Percentiles rank a stretch among this genome's conserved stretches.
Evolutionary conservation across 768 basidiomycete species (phyloP).

Genomic region (Hygrocybe punicea): DNA sequence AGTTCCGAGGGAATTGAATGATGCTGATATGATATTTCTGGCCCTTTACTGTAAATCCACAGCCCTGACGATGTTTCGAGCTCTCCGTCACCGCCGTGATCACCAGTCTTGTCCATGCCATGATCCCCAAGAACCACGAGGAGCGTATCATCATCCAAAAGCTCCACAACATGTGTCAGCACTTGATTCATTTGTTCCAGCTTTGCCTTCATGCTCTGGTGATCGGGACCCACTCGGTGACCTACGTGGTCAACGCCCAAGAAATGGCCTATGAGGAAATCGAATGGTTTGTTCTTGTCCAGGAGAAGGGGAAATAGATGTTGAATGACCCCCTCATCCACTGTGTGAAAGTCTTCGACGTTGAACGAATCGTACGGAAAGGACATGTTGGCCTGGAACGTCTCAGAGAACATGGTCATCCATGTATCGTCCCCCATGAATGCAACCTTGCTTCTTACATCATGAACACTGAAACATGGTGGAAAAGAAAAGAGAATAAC

Average conservation of each 20-base stretch:
- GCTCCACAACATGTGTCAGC: conserved; percentile 64
- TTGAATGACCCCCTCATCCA: conserved; percentile 83
- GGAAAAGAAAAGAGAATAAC: neutral
- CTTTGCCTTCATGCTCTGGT: conserved; percentile 81
- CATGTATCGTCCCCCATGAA: conserved; percentile 99
- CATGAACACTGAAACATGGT: conserved; percentile 1
- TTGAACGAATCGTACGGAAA: conserved; percentile 96
- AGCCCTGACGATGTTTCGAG: conserved; percentile 82
- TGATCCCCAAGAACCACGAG: conserved; percentile 93
- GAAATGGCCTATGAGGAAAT: conserved; percentile 88
- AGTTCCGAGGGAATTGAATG: conserved; percentile 46
- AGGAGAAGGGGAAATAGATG: conserved; percentile 80
- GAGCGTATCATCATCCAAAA: conserved; percentile 82
- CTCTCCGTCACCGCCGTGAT: conserved; percentile 89
- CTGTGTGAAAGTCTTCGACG: conserved; percentile 95
- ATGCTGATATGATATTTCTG: conserved; percentile 39
- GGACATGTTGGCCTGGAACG: conserved; percentile 68
- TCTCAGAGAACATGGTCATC: conserved; percentile 80
- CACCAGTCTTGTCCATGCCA: conserved; percentile 92
- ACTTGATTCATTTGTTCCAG: conserved; percentile 85
- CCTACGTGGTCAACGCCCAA: conserved; percentile 97
- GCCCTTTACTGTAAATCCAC: conserved; percentile 89
- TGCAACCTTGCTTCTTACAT: conserved; percentile 51
- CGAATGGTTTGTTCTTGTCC: conserved; percentile 57
- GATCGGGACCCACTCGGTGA: conserved; percentile 88